phyloP scores from a whole-genome alignment of 2,329 filamentous ascomycete species.

The Zymoseptoria pseudotritici region DNA sequence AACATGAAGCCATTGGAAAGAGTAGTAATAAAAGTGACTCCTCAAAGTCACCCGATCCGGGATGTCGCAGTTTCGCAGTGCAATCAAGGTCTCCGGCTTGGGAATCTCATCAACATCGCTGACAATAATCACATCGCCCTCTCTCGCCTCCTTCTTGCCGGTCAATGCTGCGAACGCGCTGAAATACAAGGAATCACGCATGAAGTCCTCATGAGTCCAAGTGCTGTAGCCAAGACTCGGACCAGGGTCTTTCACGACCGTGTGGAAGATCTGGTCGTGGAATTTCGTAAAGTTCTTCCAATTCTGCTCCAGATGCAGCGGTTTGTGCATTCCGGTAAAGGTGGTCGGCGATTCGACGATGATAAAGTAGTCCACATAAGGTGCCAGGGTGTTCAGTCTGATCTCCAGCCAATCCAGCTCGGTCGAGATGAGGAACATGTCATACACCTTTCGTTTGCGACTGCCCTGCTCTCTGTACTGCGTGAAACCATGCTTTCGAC shows the following conservation, averaged over 20 bases:
- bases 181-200: slow-evolving; percentile 51
- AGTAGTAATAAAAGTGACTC: slow-evolving; percentile 25
- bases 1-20: slow-evolving; percentile 22
- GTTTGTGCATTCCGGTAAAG: slow-evolving; percentile 52
- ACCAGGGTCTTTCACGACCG: slow-evolving; percentile 41
- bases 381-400: slow-evolving; percentile 50
- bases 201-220: slow-evolving; percentile 48
- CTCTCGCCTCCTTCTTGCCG: slow-evolving; percentile 35
- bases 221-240: slow-evolving; percentile 33
- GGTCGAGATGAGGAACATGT: slow-evolving; percentile 55
- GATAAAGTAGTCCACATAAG: slow-evolving; percentile 58
- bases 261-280: slow-evolving; percentile 55
- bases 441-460: slow-evolving; percentile 46
- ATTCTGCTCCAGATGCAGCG: slow-evolving; percentile 47
- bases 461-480: background rate
- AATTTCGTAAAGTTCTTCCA: slow-evolving; percentile 47
- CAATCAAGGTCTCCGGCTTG: slow-evolving; percentile 18
- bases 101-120: slow-evolving; percentile 58
- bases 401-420: slow-evolving; percentile 62
- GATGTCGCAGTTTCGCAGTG: slow-evolving; percentile 21
- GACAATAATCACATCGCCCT: slow-evolving; percentile 52
- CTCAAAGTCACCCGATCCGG: slow-evolving; percentile 21
- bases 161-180: slow-evolving; percentile 48
- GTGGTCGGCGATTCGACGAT: slow-evolving; percentile 53
- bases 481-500: background rate